Base-by-base conservation (phyloP, 768 basidiomycete genomes). In the Suillus plorans region DNA sequence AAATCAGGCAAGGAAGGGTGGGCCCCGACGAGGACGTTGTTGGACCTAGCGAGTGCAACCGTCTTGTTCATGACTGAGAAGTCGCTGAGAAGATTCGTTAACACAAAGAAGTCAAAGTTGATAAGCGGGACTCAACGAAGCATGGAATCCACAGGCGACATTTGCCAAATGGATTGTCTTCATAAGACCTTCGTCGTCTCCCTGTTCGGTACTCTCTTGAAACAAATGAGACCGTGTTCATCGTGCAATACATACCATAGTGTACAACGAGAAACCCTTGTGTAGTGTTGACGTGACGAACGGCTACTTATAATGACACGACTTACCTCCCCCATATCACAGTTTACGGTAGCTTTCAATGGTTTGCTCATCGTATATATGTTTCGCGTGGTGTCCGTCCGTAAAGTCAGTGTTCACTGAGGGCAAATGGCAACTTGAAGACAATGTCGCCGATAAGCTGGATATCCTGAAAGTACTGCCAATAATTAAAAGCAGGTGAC, bases 111-210 rank as follows among this genome's bases (percentile, higher is more conserved):
- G 61, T n/a, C 8, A 12, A 47, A 34, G 25, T 20, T 22, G 44
- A 39, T 25, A 36, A 22, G 49, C 31, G 50, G 7, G 49, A 37
- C 74, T 65, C 42, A 64, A 87, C 85, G 85, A 86, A 25, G 85
- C 88, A 69, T 90, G 89, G 65, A 88, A 89, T 7, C 89, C 88
- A 69, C 88, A 90, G 0, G 89, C 89, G 18, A 89, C 78, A 65
- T 89, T 87, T 0, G 86, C 86, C 18, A 86, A 76, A 67, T 87
- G 84, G 36, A 88, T 85, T 13, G 80, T 82, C 61, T 81, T 78
- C 84, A 85, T 85, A 50, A 86, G 78, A 12, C 75, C 74, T 63
- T 82, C 82, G 41, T 86, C 85, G 42, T 86, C 82, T 7, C 80
- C 81, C 85, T 85, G 49, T 53, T 39, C 31, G 28, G 41, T 12